These are phyloP conservation scores for Pythium guiyangense DNA, from an alignment of 352 stramenopile species.

Conservation along the genomic window DNA sequence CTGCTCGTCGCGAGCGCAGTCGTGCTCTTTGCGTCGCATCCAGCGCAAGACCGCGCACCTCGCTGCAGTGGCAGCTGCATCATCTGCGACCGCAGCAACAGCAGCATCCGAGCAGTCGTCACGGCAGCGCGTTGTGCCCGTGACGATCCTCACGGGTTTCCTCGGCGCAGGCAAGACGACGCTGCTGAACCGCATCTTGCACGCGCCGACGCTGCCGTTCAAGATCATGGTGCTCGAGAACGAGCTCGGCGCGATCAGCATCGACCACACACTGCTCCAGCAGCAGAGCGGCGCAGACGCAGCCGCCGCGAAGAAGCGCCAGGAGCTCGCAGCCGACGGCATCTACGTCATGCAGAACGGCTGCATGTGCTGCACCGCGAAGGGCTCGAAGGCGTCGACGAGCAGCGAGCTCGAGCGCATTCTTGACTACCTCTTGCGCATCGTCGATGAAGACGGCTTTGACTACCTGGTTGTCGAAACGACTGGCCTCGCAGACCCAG, in stretches of 20 bases:
- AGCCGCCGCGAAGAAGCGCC: not conserved
- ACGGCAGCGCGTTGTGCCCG: conserved; percentile 34
- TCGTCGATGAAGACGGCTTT: conserved; percentile 82
- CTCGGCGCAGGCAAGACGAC: conserved; percentile 95
- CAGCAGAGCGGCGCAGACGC: not conserved
- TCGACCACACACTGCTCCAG: conserved; percentile 55
- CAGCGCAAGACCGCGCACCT: conserved; percentile 49
- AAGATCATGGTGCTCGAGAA: conserved; percentile 96
- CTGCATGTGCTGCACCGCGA: conserved; percentile 96
- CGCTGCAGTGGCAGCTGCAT: conserved; percentile 5
- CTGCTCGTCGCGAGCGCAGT: conserved; percentile 16
- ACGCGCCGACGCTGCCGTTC: conserved; percentile 78
- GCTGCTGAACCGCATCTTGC: conserved; percentile 94
- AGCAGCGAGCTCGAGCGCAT: conserved; percentile 90
- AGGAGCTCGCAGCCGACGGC: conserved; percentile 50
- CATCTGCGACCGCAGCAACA: not conserved
- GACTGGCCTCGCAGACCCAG: conserved; percentile 94
- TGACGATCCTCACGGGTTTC: conserved; percentile 95
- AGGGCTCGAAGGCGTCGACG: conserved; percentile 85
- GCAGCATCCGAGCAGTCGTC: not conserved
- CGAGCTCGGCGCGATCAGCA: conserved; percentile 60
- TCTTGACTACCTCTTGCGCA: conserved; percentile 76
- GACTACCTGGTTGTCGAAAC: conserved; percentile 97
- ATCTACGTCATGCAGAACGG: conserved; percentile 98
- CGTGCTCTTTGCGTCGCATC: conserved; percentile 50